A percentile compares a stretch with the other conserved stretches of the same genome.
These are phyloP conservation scores for Torrubiellomyces zombiae DNA, from an alignment of 2,329 filamentous ascomycete species.

Conservation along the genomic window DNA sequence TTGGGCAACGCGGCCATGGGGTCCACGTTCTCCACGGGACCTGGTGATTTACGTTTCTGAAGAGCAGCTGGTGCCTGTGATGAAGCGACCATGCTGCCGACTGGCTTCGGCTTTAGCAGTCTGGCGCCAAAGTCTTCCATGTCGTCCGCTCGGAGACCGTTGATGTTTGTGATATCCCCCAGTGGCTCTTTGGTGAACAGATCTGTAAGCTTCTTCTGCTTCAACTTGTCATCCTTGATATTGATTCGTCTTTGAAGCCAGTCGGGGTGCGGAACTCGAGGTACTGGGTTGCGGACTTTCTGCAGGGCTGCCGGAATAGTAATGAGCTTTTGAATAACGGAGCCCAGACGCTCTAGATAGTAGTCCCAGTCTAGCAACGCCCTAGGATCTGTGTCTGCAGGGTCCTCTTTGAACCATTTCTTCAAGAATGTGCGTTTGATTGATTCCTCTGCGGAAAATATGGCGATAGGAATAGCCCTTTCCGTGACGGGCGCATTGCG, in stretches of 20 bases:
- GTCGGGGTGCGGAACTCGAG: slow-evolving; percentile 82
- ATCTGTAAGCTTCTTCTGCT: slow-evolving; percentile 97
- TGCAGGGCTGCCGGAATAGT: slow-evolving; percentile 95
- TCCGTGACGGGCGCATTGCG: slow-evolving; percentile 87
- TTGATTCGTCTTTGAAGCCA: slow-evolving; percentile 92
- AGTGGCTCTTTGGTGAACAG: slow-evolving; percentile 60
- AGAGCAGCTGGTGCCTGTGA: slow-evolving; percentile 30
- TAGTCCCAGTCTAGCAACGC: slow-evolving; percentile 92
- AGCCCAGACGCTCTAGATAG: slow-evolving; percentile 87
- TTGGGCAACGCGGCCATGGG: slow-evolving; percentile 71
- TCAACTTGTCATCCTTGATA: slow-evolving; percentile 90
- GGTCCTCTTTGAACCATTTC: slow-evolving; percentile 93
- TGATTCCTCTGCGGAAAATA: slow-evolving; percentile 83
- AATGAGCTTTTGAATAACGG: slow-evolving; percentile 96
- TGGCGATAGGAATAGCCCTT: slow-evolving; percentile 82
- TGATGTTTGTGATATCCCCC: slow-evolving; percentile 54
- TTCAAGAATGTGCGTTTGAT: slow-evolving; percentile 80
- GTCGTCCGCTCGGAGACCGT: slow-evolving; percentile 39
- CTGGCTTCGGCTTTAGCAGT: slow-evolving; percentile 47
- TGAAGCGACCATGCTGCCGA: slow-evolving; percentile 35
- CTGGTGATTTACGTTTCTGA: slow-evolving; percentile 60
- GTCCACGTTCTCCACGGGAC: slow-evolving; percentile 49
- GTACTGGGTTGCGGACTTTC: slow-evolving; percentile 87
- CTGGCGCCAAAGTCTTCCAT: slow-evolving; percentile 68
- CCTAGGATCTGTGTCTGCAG: slow-evolving; percentile 76